These are phyloP conservation scores for Fusarium devonianum DNA, from an alignment of 2,329 filamentous ascomycete genomes.

Conservation along the genomic window DNA sequence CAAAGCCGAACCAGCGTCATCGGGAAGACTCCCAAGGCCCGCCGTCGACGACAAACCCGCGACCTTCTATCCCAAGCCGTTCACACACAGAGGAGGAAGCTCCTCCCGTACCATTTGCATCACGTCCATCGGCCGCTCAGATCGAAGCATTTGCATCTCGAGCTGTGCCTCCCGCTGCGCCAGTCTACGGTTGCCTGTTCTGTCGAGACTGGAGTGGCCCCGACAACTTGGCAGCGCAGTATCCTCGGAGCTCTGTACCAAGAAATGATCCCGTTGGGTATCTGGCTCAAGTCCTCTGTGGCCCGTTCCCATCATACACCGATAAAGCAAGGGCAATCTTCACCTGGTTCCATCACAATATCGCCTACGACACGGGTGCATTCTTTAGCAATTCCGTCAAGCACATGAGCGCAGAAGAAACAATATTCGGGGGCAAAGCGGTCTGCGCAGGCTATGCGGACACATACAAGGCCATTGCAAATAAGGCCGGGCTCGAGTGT, in stretches of 20 bases:
- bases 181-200: constrained; percentile 67
- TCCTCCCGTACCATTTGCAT: constrained; percentile 60
- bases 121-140: constrained; percentile 60
- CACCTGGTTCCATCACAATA: constrained; percentile 94
- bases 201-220: constrained; percentile 89
- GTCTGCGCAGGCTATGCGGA: constrained; percentile 93
- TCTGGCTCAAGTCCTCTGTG: constrained; percentile 79
- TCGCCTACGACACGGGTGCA: constrained; percentile 80
- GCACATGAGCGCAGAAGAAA: constrained; percentile 73
- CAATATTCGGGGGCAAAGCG: constrained; percentile 77
- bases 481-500: constrained; percentile 79
- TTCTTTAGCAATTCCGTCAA: constrained; percentile 79
- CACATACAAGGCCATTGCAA: constrained; percentile 79
- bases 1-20: constrained; percentile 4
- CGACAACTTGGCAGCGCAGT: constrained; percentile 78
- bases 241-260: constrained; percentile 76
- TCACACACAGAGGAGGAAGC: constrained; percentile 49
- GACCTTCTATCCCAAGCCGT: constrained; percentile 28
- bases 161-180: constrained; percentile 36
- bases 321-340: constrained; percentile 95
- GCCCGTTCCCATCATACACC: constrained; percentile 79
- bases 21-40: constrained; percentile 16
- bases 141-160: constrained; percentile 54
- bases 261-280: constrained; percentile 70
- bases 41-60: constrained; percentile 19